Evolutionary conservation across 164 flowering plant genomes (phyloP), one percentile per base, ranked within the genome.

Genomic region (Litsea cubeba): DNA sequence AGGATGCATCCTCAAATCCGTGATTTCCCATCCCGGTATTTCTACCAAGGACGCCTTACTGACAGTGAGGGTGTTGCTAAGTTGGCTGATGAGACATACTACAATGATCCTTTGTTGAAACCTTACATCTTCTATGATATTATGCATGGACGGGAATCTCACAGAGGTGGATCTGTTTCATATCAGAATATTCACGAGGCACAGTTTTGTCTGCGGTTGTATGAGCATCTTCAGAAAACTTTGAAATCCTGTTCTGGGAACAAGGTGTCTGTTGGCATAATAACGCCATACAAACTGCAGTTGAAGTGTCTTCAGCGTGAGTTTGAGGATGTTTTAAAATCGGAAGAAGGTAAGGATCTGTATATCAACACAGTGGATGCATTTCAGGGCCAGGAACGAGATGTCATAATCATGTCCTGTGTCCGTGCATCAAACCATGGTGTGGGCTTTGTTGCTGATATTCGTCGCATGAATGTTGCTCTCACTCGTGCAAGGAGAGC

Each of bases 301-400:
- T 73, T 95, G 57, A 95, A 91, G 84, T 93, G 97, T 76, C 87
- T 95, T 30, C 92, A 87, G 62, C 87, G 91, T 23, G 98, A 95
- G 85, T 95, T 95, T 83, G 89, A 86, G 69, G 89, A 84, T 73
- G 85, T 93, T 20, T 54, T 93, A 50, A 87, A 82, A 70, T 91
- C 98, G 3, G 98, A 93, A 77, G 98, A 93, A 82, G 97, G 98
- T 54, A 89, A 88, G 74, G 98, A 93, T 50, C 75, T 93, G 12
- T 95, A 95, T 66, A 93, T 95, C n/a, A 95, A 95, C 73, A 95
- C 99, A 35, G 99, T 95, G 40, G 99, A 95, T 84, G 99, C 99
- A 74, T 95, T 95, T 76, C 99, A 95, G 79, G 99, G 99, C 23
- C 99, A 95, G 72, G 99, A 95, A 71, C 91, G 98, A 22, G 99